A percentile compares a stretch with the other conserved stretches of the same genome.
phyloP scores from a whole-genome alignment of 495 filamentous ascomycete genomes.

The Penicillium odoratum region DNA sequence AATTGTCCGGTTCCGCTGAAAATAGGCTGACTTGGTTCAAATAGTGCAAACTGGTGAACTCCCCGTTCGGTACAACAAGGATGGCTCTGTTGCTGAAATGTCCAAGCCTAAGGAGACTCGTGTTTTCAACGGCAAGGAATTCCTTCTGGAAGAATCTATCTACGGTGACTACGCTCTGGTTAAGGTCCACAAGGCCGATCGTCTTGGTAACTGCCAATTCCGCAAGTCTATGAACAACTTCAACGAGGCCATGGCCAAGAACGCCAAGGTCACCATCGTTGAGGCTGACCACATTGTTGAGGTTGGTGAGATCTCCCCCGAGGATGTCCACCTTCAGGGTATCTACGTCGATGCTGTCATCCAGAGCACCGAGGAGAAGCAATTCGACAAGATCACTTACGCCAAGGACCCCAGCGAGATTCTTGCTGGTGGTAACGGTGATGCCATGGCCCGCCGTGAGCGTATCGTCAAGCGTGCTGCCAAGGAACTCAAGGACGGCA shows the following conservation, averaged over 20 bases:
- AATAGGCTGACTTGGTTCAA: background rate
- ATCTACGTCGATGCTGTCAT: conserved; percentile 89
- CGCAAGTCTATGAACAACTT: conserved; percentile 83
- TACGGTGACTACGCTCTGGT: conserved; percentile 85
- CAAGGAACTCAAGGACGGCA: conserved; percentile 90
- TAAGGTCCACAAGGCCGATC: conserved; percentile 83
- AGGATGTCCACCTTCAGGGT: conserved; percentile 76
- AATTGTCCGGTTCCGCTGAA: background rate
- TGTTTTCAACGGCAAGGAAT: conserved; percentile 79
- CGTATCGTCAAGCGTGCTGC: conserved; percentile 81
- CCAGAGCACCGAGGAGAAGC: conserved; percentile 68
- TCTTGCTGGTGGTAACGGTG: conserved; percentile 60
- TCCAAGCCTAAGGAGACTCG: conserved; percentile 80
- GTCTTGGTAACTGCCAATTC: conserved; percentile 89
- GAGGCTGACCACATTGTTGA: conserved; percentile 89
- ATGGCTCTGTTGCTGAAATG: conserved; percentile 70
- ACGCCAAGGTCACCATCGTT: conserved; percentile 83
- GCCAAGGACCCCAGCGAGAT: conserved; percentile 60
- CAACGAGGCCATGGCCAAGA: conserved; percentile 86
- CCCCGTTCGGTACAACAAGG: conserved; percentile 74
- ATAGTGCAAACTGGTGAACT: conserved; percentile 78
- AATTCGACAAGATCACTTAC: conserved; percentile 80
- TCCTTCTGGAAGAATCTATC: conserved; percentile 80
- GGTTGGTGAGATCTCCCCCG: conserved; percentile 73
- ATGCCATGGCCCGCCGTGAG: conserved; percentile 72